Base-by-base conservation (phyloP, 768 basidiomycete genomes). In the Macrolepiota dolichaula region DNA sequence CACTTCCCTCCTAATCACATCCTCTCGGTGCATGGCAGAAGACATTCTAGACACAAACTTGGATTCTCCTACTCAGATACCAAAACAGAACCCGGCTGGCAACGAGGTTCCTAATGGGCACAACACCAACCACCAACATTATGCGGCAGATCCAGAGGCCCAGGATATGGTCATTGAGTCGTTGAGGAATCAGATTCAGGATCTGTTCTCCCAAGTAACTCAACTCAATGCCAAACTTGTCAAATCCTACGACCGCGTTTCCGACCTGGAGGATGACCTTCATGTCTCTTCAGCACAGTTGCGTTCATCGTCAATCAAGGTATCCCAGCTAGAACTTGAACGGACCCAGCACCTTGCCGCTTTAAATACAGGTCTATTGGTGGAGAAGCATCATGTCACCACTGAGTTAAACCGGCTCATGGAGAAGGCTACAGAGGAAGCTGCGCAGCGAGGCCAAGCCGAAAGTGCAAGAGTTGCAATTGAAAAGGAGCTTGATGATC, bases 401-500 rank as follows among this genome's bases (percentile, higher is more conserved):
- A 72, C 87, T 2, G 96, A 99, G 77, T 87, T 99, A 61, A 96
- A 87, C 66, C 84, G 95, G 32, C 77, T 99, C 62, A 98, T 98
- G 87, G 92, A 95, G 67, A 90, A 88, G 64, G 89, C 95, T n/a
- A 92, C 94, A 19, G 94, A 96, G 68, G 96, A 97, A 76, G 94
- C 96, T 13, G 87, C 92, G 1, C 85, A 89, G 65, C 84, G 96
- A 13, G 95, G 94, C 12, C 88, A 93, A 72, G 96, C 96, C 1
- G 96, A 96, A 73, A 85, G 79, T 53, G 94, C 93, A 4, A 84
- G 88, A 36, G 77, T 71, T 0, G 86, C 85, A 64, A 96, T 99
- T 54, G 96, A 99, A 77, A 86, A 89, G 75, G 96, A 99, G 63
- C 78, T 99, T 54, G 95, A 97, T 70, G 93, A 96, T 72, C 86